Evolutionary conservation across 768 basidiomycete species (phyloP), one percentile per base, ranked within the genome.

Genomic region (Psilocybe azurescens): DNA sequence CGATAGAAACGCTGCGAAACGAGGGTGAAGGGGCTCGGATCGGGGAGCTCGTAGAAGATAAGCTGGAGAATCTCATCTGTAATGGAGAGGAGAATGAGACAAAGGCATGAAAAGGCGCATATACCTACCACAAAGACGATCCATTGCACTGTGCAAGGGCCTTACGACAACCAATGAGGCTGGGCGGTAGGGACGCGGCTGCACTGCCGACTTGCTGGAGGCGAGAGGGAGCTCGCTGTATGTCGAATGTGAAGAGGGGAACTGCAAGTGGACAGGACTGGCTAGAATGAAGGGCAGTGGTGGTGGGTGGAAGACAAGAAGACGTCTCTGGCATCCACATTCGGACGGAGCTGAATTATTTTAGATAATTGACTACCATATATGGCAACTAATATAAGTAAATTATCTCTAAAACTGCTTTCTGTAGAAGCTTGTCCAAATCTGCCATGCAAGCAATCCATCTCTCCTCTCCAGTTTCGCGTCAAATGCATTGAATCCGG

Each of bases 401-500:
- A 67, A 67, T 67, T 69, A 67, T 64, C 50, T 57, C 50, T 69
- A 58, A 66, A 84, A 75, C 62, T 72, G 63, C 65, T 75, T 71
- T 71, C 71, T 78, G 65, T 77, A 77, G 70, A 79, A 79, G 58
- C 74, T 69, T 66, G 74, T 74, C 81, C 79, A 83, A 58, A 94
- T 84, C 70, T 83, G 81, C 87, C 87, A 91, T 55, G 94, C 85
- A 68, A 94, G 75, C 78, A 84, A 85, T 88, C 94, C 94, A 72
- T 90, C 89, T 74, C 86, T 81, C 68, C 77, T 60, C 75, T 87
- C 89, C 69, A 94, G 67, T 66, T 79, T 77, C 28, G 86, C 78
- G 64, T 88, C 77, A 72, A 91, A 94, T 7, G 81, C 89, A 68
- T 94, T 81, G 74, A 95, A 95, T 69, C 88, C 81, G 50, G 78